Conservation (phyloP, 768 basidiomycete genomes). For the Leccinum pellstonianum region DNA sequence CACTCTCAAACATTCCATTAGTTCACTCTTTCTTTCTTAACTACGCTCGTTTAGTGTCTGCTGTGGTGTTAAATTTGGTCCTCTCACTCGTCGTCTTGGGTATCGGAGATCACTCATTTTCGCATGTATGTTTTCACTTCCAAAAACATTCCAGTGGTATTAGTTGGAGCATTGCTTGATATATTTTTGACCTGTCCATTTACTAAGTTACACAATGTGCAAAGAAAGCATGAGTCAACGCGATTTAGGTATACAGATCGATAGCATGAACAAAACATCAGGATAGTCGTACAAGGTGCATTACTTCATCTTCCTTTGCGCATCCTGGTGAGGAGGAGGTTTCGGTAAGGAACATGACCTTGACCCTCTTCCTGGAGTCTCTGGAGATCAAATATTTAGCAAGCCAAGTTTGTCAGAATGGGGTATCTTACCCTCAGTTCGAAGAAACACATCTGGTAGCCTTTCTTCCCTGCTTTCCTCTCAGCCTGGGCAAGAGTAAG, state of each 20-base stretch:
- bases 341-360: slow-evolving; percentile 19
- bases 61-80: slow-evolving; percentile 22
- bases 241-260: not conserved
- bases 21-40: slow-evolving; percentile 27
- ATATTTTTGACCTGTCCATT: slow-evolving; percentile 10
- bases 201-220: not conserved
- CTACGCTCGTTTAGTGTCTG: slow-evolving; percentile 35
- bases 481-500: slow-evolving; percentile 19
- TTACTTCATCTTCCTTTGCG: slow-evolving; percentile 3
- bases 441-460: slow-evolving; percentile 31
- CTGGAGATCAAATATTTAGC: slow-evolving; percentile 11
- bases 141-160: slow-evolving; percentile 12
- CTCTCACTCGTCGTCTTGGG: slow-evolving; percentile 9
- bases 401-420: not conserved
- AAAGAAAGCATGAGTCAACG: not conserved
- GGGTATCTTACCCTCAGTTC: slow-evolving; percentile 22
- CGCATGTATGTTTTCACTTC: slow-evolving; percentile 8
- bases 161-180: slow-evolving; percentile 13
- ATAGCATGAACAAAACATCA: slow-evolving; percentile 13
- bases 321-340: slow-evolving; percentile 23
- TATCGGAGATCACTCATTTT: slow-evolving; percentile 9
- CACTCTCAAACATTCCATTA: slow-evolving; percentile 9
- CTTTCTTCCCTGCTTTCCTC: slow-evolving; percentile 18
- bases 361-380: slow-evolving; percentile 26
- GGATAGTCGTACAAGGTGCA: not conserved